Percentiles rank a stretch among this genome's conserved stretches.
phyloP scores from a whole-genome alignment of 768 basidiomycete species.

The Mycena latifolia region DNA sequence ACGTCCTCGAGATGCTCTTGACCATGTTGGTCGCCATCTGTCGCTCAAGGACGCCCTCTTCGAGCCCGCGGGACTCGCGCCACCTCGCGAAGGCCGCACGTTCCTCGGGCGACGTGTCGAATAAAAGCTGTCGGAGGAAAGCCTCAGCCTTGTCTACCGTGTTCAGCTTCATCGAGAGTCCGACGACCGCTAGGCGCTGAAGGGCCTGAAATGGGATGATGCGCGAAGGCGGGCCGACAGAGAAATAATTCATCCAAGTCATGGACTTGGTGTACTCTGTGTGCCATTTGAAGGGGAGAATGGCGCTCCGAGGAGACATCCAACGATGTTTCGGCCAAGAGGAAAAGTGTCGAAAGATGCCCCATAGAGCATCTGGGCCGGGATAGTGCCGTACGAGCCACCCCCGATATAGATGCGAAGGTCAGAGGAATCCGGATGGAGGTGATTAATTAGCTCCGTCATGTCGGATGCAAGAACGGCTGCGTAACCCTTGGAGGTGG shows the following conservation, averaged over 20 bases:
- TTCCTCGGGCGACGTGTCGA: conserved; percentile 55
- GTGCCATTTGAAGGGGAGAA: conserved; percentile 61
- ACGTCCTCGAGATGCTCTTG: conserved; percentile 61
- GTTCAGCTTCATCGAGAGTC: conserved; percentile 50
- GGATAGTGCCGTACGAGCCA: conserved; percentile 65
- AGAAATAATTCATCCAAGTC: conserved; percentile 60
- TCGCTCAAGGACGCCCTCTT: conserved; percentile 58
- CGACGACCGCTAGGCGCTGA: conserved; percentile 45
- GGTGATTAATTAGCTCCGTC: conserved; percentile 53
- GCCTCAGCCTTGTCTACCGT: conserved; percentile 54
- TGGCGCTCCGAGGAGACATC: conserved; percentile 61
- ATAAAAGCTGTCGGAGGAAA: conserved; percentile 52
- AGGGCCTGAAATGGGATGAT: conserved; percentile 56
- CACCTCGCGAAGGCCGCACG: conserved; percentile 54
- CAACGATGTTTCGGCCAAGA: conserved; percentile 57
- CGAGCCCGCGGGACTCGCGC: conserved; percentile 52
- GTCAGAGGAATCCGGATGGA: conserved; percentile 49
- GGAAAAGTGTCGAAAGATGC: conserved; percentile 65
- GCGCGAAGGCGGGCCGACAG: conserved; percentile 58
- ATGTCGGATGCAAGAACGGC: conserved; percentile 51
- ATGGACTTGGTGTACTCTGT: conserved; percentile 58
- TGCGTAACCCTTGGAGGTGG: conserved; percentile 45
- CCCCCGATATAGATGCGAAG: conserved; percentile 59
- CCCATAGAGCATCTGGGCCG: conserved; percentile 69
- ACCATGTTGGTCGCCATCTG: conserved; percentile 55